These are phyloP conservation scores for Cystobasidium tubakii DNA, from an alignment of 768 basidiomycete genomes.

Conservation along the genomic window DNA sequence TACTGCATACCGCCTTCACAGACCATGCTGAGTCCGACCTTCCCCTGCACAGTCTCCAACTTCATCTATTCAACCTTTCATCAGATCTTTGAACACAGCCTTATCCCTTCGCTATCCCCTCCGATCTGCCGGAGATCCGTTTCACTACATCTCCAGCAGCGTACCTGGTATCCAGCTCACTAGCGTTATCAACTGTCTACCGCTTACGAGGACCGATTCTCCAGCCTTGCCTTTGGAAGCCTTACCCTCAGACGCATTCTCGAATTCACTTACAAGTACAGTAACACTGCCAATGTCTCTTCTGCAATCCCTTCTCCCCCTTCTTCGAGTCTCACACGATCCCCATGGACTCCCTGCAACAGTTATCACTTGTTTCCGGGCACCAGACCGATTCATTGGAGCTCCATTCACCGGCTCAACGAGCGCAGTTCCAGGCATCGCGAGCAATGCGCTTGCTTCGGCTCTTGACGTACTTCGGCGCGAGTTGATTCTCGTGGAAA, in stretches of 20 bases:
- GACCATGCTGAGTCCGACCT: background rate
- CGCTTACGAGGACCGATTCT: conserved; percentile 47
- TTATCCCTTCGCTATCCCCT: conserved; percentile 77
- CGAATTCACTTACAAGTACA: conserved; percentile 28
- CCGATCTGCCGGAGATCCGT: conserved; percentile 72
- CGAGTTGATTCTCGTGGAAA: background rate
- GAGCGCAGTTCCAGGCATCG: background rate
- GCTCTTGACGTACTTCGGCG: conserved; percentile 26
- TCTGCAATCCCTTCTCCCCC: conserved; percentile 39
- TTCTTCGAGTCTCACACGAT: conserved; percentile 35
- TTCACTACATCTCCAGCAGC: conserved; percentile 48
- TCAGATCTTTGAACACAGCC: conserved; percentile 72
- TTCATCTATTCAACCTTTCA: conserved; percentile 65
- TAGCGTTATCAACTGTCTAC: conserved; percentile 68
- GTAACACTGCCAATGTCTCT: conserved; percentile 34
- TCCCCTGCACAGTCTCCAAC: conserved; percentile 48
- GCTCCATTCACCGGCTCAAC: background rate
- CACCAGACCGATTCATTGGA: conserved; percentile 19
- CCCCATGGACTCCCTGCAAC: conserved; percentile 19
- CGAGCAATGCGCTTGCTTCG: conserved; percentile 1
- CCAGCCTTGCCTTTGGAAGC: conserved; percentile 41
- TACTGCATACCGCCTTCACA: background rate
- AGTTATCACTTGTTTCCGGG: conserved; percentile 25
- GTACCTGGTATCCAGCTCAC: conserved; percentile 56
- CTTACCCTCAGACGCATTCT: conserved; percentile 14